Evolutionary conservation across 495 filamentous ascomycete genomes (phyloP).

Genomic region (Penicillium alfredii): DNA sequence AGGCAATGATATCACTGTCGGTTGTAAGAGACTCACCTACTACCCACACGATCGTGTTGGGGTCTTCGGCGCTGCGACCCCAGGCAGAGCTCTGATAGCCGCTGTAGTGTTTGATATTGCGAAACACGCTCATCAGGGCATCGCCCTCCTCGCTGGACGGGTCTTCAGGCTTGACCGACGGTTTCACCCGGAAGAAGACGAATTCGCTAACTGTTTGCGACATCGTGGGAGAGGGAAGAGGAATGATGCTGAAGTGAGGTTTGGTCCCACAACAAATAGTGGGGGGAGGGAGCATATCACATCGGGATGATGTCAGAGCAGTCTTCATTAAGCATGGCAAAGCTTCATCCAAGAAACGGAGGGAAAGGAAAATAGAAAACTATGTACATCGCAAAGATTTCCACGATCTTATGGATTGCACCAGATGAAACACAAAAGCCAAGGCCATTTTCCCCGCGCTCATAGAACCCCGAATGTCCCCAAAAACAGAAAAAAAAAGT

Average conservation of each 20-base stretch:
- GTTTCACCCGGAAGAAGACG: slow-evolving; percentile 36
- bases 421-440: too few relatives aligned
- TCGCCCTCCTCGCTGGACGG: slow-evolving; percentile 29
- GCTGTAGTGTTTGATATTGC: slow-evolving; percentile 27
- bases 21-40: slow-evolving; percentile 22
- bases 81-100: slow-evolving; percentile 35
- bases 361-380: neutral
- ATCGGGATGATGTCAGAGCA: slow-evolving; percentile 20
- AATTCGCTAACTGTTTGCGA: slow-evolving; percentile 30
- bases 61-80: slow-evolving; percentile 36
- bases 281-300: slow-evolving; percentile 6
- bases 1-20: neutral
- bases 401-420: too few relatives aligned
- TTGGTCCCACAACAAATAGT: too few relatives aligned
- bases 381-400: too few relatives aligned
- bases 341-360: neutral
- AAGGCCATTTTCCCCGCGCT: too few relatives aligned
- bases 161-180: slow-evolving; percentile 38
- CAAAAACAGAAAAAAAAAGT: slow-evolving; percentile 4
- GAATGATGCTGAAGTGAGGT: slow-evolving; percentile 1
- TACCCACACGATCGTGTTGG: slow-evolving; percentile 34
- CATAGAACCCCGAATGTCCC: neutral
- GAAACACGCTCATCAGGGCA: slow-evolving; percentile 24
- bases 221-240: slow-evolving; percentile 7
- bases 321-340: slow-evolving; percentile 8